Evolutionary conservation across 2,329 filamentous ascomycete species (phyloP).

Genomic region (Fusarium sp.): DNA sequence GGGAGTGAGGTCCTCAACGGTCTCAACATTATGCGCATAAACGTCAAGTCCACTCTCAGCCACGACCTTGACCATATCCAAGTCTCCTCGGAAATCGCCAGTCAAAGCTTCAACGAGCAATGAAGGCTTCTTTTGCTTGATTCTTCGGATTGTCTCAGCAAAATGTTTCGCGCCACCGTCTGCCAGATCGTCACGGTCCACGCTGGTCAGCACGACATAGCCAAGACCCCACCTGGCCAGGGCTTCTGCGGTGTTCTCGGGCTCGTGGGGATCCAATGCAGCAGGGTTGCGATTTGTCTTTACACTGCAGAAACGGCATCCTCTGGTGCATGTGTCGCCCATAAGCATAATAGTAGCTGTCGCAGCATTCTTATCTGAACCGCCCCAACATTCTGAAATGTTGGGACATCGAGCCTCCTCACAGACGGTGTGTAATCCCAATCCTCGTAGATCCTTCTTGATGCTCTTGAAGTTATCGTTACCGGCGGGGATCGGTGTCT

Average conservation of each 20-base stretch:
- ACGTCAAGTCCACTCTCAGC: slow-evolving; percentile 91
- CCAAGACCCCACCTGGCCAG: slow-evolving; percentile 91
- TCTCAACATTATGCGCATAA: slow-evolving; percentile 97
- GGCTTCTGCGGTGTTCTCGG: slow-evolving; percentile 95
- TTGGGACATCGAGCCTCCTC: slow-evolving; percentile 98
- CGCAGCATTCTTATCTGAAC: slow-evolving; percentile 83
- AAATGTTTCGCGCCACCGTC: slow-evolving; percentile 92
- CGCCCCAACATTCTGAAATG: slow-evolving; percentile 98
- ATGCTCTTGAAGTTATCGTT: slow-evolving; percentile 90
- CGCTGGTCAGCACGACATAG: slow-evolving; percentile 92
- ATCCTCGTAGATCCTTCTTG: slow-evolving; percentile 87
- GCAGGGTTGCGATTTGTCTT: slow-evolving; percentile 82
- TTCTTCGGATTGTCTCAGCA: slow-evolving; percentile 91
- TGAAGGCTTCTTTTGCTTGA: slow-evolving; percentile 82
- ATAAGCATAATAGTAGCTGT: slow-evolving; percentile 99
- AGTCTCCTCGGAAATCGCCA: slow-evolving; percentile 84
- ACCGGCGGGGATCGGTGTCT: slow-evolving; percentile 88
- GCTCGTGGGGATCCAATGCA: slow-evolving; percentile 92
- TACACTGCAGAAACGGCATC: slow-evolving; percentile 95
- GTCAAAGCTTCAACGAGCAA: slow-evolving; percentile 86
- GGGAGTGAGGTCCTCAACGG: slow-evolving; percentile 87
- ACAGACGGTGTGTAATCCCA: slow-evolving; percentile 94
- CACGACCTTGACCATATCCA: slow-evolving; percentile 86
- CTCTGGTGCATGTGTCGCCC: slow-evolving; percentile 97
- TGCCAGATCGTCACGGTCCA: slow-evolving; percentile 89